Base-by-base conservation (phyloP, 495 filamentous ascomycete genomes). In the Apodospora peruviana region DNA sequence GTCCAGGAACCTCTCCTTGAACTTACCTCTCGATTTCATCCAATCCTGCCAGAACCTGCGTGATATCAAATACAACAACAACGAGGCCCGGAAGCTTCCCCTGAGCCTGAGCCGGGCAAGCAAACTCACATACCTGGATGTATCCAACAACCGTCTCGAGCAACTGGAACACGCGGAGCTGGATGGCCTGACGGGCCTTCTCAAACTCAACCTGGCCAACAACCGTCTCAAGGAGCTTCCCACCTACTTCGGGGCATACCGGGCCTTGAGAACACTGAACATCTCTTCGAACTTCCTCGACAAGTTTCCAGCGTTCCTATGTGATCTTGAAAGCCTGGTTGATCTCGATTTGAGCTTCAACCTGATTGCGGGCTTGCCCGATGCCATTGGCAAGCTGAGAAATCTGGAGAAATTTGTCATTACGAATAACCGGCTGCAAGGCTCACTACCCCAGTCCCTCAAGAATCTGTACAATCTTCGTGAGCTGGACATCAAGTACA, bases 331-430 rank as follows among this genome's bases (percentile, higher is more conserved):
- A 55, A 87, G 83, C 25, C 71, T 99, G 22, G 86, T 95, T 25
- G 91, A 99, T 60, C 80, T 99, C 14, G 94, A 99, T 56, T 80
- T 99, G 60, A 96, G 91, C 59, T 99, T 99, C 77, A 99, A 99
- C 59, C 77, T 80, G 12, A 96, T 99, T 43, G 73, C 78, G 35
- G 75, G 60, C 50, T 68, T 97, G 22, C 90, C 90, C 0, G 70
- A 80, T 24, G 80, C 86, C 43, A 84, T 99, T 54, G 89, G 90
- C 7, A 77, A 80, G 44, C 68, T 99, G 47, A 78, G 69, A 11
- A 83, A 79, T 24, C 72, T 99, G 37, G 94, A 97, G 66, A 82
- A 90, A 40, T 78, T 99, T 32, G 91, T 89, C 73, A 90, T 94
- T 59, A 96, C 93, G 0, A 99, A 97, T 69, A 99, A 99, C 62